Base-by-base conservation (phyloP, 2,329 filamentous ascomycete species). In the Ophiocordyceps unilateralis region DNA sequence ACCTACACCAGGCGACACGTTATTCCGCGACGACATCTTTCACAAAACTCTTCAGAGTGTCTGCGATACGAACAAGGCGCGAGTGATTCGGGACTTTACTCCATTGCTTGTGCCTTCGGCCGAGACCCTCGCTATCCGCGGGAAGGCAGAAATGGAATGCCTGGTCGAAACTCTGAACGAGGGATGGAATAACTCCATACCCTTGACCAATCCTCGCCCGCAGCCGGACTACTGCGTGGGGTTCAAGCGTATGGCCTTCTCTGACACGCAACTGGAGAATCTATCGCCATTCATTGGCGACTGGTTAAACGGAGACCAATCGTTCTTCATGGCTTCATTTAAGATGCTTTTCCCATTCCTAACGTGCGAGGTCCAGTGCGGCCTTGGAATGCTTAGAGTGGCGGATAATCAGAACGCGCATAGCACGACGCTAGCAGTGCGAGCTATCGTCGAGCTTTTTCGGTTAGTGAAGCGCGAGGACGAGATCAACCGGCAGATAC, bases 321-420 rank as follows among this genome's bases (percentile, higher is more conserved):
- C 60, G 17, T 60, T 53, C 47, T 67, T 70, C 43, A 64, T 66
- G 56, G 61, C 50, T 9, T 70, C 63, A 11, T 64, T 58, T 42
- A 53, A 61, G 5, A 68, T 70, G 56, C 66, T 64, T 53, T 69
- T 73, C 47, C 66, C 66, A 3, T 72, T 70, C 47, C 53, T 72
- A 0, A 62, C 62, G 0, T 67, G 60, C 50, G 64, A 72, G 49
- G 65, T 69, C 1, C 69, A 69, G 50, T 67, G 60, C 46, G 58
- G 64, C 38, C 50, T 53, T 23, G 54, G 47, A 21, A 55, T 49
- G 1, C 61, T 66, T 6, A 53, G 62, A 41, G 43, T 61, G 14
- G 60, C 61, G 2, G 59, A 64, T 44, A 53, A 58, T 41, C 57
- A 65, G 51, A 64, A 66, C 50, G 58, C 57, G 36, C 57, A 66